A percentile compares a stretch with the other conserved stretches of the same genome.
These are phyloP conservation scores for Blastocystis sp. DNA, from an alignment of 352 stramenopile species.

Conservation along the genomic window DNA sequence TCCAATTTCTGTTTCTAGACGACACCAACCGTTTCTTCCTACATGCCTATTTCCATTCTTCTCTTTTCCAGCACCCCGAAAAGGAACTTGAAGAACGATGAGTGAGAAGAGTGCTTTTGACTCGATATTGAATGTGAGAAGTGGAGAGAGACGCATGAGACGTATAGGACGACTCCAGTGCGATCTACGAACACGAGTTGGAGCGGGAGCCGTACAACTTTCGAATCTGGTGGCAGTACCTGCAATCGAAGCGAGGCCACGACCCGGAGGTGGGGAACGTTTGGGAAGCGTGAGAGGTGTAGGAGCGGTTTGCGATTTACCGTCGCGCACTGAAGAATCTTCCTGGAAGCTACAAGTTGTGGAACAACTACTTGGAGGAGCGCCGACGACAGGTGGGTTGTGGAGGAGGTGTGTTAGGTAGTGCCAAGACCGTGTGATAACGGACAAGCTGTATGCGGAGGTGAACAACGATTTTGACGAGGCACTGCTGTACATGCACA, in stretches of 20 bases:
- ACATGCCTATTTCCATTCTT: too few species aligned
- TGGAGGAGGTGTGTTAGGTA: not conserved
- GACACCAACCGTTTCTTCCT: too few species aligned
- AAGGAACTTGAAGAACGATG: not conserved
- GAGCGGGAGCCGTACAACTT: constrained; percentile 53
- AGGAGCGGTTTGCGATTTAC: constrained; percentile 64
- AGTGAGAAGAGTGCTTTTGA: too few species aligned
- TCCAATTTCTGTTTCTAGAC: constrained; percentile 8
- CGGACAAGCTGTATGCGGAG: constrained; percentile 63
- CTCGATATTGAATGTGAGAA: too few species aligned
- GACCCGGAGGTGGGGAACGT: constrained; percentile 13
- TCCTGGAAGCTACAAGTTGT: constrained; percentile 85
- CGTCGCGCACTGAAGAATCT: constrained; percentile 73
- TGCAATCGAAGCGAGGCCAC: constrained; percentile 27
- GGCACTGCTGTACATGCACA: constrained; percentile 77
- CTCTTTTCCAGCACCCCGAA: too few species aligned
- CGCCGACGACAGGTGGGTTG: constrained; percentile 62
- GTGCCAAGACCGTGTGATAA: constrained; percentile 51
- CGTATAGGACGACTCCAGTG: constrained; percentile 26
- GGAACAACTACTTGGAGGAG: constrained; percentile 75
- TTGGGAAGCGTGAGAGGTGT: not conserved
- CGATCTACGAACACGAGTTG: constrained; percentile 28
- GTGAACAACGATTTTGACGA: constrained; percentile 69
- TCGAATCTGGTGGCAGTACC: constrained; percentile 47
- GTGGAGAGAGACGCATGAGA: not conserved